phyloP scores from a whole-genome alignment of 768 basidiomycete species.

The Amanita thiersii region DNA sequence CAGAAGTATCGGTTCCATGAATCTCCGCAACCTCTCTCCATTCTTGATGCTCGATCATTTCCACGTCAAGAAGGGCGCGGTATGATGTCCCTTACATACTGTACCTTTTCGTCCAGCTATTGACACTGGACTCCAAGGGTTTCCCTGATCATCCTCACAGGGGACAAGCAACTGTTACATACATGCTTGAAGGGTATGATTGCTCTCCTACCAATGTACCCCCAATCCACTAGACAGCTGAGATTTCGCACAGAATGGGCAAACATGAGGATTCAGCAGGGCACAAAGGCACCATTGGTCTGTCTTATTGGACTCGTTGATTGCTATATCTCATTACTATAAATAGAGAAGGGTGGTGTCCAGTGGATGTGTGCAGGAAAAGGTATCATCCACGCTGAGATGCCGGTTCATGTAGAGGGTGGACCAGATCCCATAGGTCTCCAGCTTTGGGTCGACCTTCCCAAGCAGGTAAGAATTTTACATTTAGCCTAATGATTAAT shows the following conservation, averaged over 20 bases:
- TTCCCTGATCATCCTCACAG: constrained; percentile 94
- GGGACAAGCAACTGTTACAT: constrained; percentile 84
- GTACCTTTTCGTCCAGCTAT: not conserved
- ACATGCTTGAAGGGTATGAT: constrained; percentile 74
- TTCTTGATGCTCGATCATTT: constrained; percentile 91
- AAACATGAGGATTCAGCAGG: constrained; percentile 90
- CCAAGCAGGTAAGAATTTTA: constrained; percentile 42
- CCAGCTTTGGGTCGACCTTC: constrained; percentile 84
- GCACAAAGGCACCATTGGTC: constrained; percentile 64
- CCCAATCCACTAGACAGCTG: not conserved
- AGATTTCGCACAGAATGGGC: constrained; percentile 35
- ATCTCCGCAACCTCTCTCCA: constrained; percentile 74
- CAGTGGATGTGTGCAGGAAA: constrained; percentile 92
- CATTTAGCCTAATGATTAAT: constrained; percentile 8
- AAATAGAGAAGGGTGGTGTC: constrained; percentile 64
- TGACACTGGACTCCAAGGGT: constrained; percentile 38
- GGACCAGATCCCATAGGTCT: constrained; percentile 71
- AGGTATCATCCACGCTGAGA: constrained; percentile 81
- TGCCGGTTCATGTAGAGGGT: constrained; percentile 72
- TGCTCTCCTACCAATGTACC: not conserved
- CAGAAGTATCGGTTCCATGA: constrained; percentile 73
- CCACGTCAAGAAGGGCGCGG: constrained; percentile 59
- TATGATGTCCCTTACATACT: constrained; percentile 24
- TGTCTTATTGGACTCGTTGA: constrained; percentile 1
- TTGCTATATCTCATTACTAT: not conserved